Evolutionary conservation across 2,329 filamentous ascomycete species (phyloP), one percentile per base, ranked within the genome.

Genomic region (Alternaria solani): DNA sequence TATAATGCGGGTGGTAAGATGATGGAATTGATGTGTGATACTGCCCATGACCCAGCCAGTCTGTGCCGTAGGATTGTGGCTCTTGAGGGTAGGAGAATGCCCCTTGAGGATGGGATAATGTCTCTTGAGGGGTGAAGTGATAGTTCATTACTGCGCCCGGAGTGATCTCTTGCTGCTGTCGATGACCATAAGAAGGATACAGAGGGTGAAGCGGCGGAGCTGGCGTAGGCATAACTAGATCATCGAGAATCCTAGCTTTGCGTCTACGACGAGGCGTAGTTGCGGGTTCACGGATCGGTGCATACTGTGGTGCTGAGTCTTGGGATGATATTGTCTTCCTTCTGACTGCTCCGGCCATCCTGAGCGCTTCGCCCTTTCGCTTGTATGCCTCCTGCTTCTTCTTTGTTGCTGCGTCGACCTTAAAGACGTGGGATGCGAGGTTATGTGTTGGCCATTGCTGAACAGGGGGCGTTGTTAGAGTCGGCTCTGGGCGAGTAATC

Each of bases 381-480:
- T 12, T 43, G 23, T 43, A 51, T 18, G 16, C 28, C 12, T 62
- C 59, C 36, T 62, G 56, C 38, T 64, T 62, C 34, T 55, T 55
- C 20, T 20, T 46, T 23, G 49, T 34, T 11, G 47, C 23, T n/a
- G 14, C 23, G 26, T 62, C 51, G 9, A 53, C 11, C 16, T n/a
- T 38, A 20, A 43, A 23, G 25, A 55, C 59, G 26, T 59, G 30
- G 2, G 65, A 64, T 2, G 16, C 14, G 25, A 56, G 32, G 26
- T 56, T 61, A 23, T 59, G 30, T 2, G 65, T 66, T 2, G 63
- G 65, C 66, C 66, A 68, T 49, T 68, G 46, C 16, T 70, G 63
- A 5, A 63, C 44, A 1, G 61, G 42, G 4, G 66, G 66, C 36
- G 47, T 11, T 28, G 7, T 28, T 2, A 28, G 32, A 18, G 28